These are phyloP conservation scores for Venturia pyrina DNA, from an alignment of 2,329 filamentous ascomycete genomes.

Conservation along the genomic window DNA sequence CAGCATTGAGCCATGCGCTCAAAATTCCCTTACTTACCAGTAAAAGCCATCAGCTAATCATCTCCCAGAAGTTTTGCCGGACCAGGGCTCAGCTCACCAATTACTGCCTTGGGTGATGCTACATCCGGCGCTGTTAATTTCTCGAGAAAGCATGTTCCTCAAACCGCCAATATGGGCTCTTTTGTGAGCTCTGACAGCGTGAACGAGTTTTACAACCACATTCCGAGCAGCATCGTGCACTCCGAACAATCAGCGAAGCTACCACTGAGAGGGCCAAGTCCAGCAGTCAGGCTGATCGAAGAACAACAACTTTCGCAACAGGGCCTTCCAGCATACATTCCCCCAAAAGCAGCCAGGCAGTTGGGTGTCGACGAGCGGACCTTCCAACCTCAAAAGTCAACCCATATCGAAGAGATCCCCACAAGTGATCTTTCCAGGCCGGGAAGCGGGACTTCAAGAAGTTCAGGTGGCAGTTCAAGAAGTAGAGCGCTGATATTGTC, in stretches of 20 bases:
- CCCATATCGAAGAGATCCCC: not conserved
- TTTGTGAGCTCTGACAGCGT: not conserved
- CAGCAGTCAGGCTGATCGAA: not conserved
- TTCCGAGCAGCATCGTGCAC: not conserved
- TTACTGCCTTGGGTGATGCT: not conserved
- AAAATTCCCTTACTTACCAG: not conserved
- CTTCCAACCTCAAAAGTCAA: not conserved
- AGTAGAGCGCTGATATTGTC: not conserved
- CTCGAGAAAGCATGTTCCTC: not conserved
- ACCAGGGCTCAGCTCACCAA: not conserved
- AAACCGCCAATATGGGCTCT: not conserved
- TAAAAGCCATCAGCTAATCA: not conserved
- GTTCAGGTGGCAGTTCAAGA: not conserved
- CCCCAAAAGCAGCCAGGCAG: not conserved
- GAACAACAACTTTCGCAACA: not conserved
- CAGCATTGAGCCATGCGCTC: not conserved
- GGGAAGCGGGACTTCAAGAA: not conserved
- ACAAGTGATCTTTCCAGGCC: not conserved
- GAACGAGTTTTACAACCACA: slow-evolving; percentile 3
- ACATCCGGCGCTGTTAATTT: not conserved
- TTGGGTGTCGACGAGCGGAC: not conserved
- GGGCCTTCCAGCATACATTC: not conserved
- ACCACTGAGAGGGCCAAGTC: not conserved
- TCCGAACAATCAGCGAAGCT: not conserved
- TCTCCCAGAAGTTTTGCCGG: not conserved